Base-by-base conservation (phyloP, 257 asterid genomes). In the Cinchona pubescens region DNA sequence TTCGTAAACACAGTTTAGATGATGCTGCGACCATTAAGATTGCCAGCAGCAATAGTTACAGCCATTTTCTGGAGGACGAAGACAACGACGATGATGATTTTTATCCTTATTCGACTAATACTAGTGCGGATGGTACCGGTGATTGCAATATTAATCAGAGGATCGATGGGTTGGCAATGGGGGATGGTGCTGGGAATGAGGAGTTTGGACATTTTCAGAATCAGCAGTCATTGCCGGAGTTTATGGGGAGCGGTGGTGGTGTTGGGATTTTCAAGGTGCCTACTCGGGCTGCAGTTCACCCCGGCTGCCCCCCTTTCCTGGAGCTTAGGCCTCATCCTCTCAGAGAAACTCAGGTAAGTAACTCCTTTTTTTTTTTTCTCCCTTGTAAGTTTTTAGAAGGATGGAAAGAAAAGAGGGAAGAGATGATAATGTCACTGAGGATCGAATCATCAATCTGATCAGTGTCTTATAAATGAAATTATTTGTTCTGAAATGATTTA, bases 301-400 rank as follows among this genome's bases (percentile, higher is more conserved):
- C 96, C 30, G 73, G 64, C 59, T 87, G 96, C 10, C 94, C 96
- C 9, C 81, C 88, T 0, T 87, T 84, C 55, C 85, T 90, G 30
- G 96, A 90, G 85, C 96, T 90, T 19, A 82, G 96, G 73, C 96
- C 96, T 69, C 96, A 90, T 64, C 96, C 96, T n/a, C 81, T 90
- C 30, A 80, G 90, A 71, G 96, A 90, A 84, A 88, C 94, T 71
- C 96, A 90, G 92, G 96, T 86, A 60, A 27, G n/a, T 18, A 6
- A 53, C 12, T 30, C 7, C 35, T 7, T 45, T 16, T 42, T 7
- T 55, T 53, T 3, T 43, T 60, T 48, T 62, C 2, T n/a, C 58
- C 14, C 34, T 64, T 30, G 5, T 40, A 40, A 40, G 5, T 40
- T 40, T 51, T 3, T 18, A 1, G 9, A 51, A 18, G 59, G 27